A percentile compares a stretch with the other conserved stretches of the same genome.
phyloP scores from a whole-genome alignment of 2,329 filamentous ascomycete genomes.

The Tolypocladium capitatum region DNA sequence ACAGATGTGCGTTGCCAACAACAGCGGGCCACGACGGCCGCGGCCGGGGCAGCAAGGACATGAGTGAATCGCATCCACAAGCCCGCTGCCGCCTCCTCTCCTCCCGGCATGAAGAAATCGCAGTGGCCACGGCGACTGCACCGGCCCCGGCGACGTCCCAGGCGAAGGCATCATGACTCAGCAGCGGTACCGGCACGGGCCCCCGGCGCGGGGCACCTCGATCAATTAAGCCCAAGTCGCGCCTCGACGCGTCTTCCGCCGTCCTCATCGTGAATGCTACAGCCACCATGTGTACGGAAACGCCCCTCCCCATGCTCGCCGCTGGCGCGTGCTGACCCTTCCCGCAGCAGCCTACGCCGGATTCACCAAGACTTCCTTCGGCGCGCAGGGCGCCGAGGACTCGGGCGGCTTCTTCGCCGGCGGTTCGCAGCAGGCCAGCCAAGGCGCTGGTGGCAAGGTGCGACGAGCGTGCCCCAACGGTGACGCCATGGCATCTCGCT shows the following conservation, averaged over 20 bases:
- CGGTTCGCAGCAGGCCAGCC: slow-evolving; percentile 48
- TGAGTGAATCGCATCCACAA: background rate
- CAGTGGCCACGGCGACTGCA: background rate
- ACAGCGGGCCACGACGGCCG: no score
- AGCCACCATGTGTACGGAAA: slow-evolving; percentile 20
- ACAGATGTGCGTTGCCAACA: no score
- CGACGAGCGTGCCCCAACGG: background rate
- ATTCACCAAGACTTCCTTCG: slow-evolving; percentile 33
- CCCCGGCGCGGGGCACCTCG: background rate
- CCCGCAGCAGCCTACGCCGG: slow-evolving; percentile 34
- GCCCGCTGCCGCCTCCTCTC: no score
- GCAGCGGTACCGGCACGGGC: background rate
- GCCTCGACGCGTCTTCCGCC: slow-evolving; percentile 7
- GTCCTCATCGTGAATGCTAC: slow-evolving; percentile 1
- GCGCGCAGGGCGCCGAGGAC: slow-evolving; percentile 43
- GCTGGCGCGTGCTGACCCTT: background rate
- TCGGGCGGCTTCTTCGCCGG: slow-evolving; percentile 49
- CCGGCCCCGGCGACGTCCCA: no score
- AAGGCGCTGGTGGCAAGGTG: slow-evolving; percentile 33
- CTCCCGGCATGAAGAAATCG: background rate
- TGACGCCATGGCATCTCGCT: background rate
- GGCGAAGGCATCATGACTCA: background rate
- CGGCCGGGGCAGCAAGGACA: background rate
- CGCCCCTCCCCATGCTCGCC: background rate
- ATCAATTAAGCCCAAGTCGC: slow-evolving; percentile 5